phyloP scores from a whole-genome alignment of 2,329 filamentous ascomycete species.

The Pseudogymnoascus pannorum region DNA sequence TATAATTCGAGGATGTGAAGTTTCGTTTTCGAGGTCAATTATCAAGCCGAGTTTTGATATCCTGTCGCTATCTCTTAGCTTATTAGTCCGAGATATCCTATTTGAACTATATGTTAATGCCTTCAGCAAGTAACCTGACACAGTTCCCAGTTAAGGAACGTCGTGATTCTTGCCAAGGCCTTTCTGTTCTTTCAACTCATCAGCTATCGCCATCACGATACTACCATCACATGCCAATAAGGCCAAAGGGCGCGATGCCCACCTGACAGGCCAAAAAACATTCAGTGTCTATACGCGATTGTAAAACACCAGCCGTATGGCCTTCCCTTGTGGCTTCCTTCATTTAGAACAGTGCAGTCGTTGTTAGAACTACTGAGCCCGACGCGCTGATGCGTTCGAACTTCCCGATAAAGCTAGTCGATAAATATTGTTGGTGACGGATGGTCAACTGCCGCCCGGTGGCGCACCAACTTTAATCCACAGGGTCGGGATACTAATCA shows the following conservation, averaged over 20 bases:
- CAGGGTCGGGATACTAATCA: background rate
- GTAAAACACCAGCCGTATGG: no score
- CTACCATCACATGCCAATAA: no score
- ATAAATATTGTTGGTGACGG: background rate
- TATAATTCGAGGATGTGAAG: background rate
- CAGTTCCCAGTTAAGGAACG: no score
- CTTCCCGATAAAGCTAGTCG: background rate
- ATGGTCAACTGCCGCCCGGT: background rate
- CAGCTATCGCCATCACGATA: no score
- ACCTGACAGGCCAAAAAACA: no score
- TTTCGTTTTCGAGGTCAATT: background rate
- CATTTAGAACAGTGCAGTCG: background rate
- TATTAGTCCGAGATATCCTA: background rate
- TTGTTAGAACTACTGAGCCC: no score
- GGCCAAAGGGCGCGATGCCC: no score
- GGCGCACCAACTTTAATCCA: conserved; percentile 3
- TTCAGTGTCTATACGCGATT: no score
- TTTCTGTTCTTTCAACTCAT: no score
- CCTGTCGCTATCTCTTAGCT: background rate
- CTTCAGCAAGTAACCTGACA: no score
- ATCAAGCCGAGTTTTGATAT: background rate
- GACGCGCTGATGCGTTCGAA: background rate
- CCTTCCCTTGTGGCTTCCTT: background rate
- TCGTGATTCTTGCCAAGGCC: no score
- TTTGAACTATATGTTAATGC: background rate